A percentile compares a stretch with the other conserved stretches of the same genome.
These are phyloP conservation scores for Syzygium aromaticum DNA, from an alignment of 345 rosid species.

Conservation along the genomic window DNA sequence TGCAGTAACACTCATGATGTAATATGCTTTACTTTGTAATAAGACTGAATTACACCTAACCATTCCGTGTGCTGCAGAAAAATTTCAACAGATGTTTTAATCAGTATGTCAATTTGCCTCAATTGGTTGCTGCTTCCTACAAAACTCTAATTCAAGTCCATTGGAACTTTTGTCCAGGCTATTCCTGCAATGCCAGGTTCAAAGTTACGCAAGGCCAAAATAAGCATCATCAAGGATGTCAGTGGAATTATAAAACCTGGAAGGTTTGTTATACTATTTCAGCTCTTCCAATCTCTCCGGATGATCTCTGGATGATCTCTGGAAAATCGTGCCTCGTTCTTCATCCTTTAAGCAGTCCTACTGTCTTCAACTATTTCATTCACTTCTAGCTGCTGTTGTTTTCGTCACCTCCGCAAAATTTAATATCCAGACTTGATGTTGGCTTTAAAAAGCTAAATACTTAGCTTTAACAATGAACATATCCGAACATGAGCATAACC, in stretches of 20 bases:
- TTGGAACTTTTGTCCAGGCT: conserved; percentile 19
- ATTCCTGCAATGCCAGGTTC: conserved; percentile 25
- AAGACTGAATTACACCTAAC: not conserved
- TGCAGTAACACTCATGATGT: not conserved
- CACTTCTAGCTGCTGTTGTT: not conserved
- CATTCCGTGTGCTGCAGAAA: not conserved
- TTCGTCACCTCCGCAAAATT: not conserved
- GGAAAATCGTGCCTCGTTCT: not conserved
- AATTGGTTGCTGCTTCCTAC: not conserved
- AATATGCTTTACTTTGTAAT: not conserved
- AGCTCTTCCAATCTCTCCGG: not conserved
- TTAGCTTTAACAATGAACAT: not conserved
- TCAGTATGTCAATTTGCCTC: not conserved
- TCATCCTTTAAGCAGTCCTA: not conserved
- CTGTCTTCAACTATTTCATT: not conserved
- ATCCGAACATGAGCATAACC: not conserved
- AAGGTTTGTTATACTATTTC: conserved; percentile 25
- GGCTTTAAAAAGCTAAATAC: not conserved
- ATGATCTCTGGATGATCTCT: not conserved
- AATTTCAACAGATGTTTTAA: not conserved
- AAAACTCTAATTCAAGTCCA: not conserved
- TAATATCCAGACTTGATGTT: not conserved
- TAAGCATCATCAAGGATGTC: conserved; percentile 39
- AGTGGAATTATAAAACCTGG: conserved; percentile 56
- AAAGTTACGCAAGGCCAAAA: conserved; percentile 29